Evolutionary conservation across 352 stramenopile genomes (phyloP).

Genomic region (Phytophthora pseudosyringae): DNA sequence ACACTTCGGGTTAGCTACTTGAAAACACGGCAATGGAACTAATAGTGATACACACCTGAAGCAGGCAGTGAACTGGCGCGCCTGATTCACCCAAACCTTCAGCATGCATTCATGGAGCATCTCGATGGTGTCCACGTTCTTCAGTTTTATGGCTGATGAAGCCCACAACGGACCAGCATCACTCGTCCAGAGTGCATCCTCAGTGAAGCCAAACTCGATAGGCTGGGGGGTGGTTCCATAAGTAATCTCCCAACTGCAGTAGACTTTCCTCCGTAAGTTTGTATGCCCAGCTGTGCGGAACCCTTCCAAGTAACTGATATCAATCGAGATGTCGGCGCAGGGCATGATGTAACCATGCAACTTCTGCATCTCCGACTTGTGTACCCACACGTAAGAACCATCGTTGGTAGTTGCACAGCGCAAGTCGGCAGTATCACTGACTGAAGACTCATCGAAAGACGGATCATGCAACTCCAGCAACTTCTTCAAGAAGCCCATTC

Average conservation of each 20-base stretch:
- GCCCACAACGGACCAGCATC: background rate
- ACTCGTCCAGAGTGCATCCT: background rate
- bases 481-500: background rate
- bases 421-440: background rate
- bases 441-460: background rate
- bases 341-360: background rate
- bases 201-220: background rate
- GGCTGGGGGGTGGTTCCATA: background rate
- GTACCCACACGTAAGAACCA: background rate
- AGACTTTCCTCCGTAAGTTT: background rate
- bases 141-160: background rate
- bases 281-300: background rate
- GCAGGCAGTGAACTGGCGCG: background rate
- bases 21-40: too few species aligned
- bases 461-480: background rate
- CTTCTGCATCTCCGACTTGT: background rate
- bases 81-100: background rate
- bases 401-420: background rate
- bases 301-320: background rate
- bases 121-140: background rate
- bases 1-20: background rate
- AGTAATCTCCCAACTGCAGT: background rate
- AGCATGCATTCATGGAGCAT: background rate
- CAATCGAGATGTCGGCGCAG: background rate
- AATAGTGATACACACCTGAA: background rate